phyloP scores from a whole-genome alignment of 1,139 yeast species.

The Magnusiomyces suaveolens region DNA sequence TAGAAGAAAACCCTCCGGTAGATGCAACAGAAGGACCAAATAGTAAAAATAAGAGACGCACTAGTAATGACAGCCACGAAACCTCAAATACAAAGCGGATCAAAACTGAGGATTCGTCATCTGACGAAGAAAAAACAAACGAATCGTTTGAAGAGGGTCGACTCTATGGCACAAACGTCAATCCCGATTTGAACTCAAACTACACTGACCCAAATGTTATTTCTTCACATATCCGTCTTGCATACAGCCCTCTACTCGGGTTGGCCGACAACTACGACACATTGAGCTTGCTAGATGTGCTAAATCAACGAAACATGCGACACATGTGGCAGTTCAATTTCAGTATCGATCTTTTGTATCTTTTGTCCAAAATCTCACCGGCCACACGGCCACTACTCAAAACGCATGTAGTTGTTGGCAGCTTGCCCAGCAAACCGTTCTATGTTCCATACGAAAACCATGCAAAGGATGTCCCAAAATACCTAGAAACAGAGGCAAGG shows the following conservation, averaged over 20 bases:
- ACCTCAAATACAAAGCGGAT: not conserved
- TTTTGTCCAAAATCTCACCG: constrained; percentile 21
- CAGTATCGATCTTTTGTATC: constrained; percentile 23
- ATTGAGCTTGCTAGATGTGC: constrained; percentile 17
- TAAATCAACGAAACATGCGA: constrained; percentile 15
- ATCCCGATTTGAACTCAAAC: not conserved
- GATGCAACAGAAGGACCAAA: no score
- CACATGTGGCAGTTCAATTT: constrained; percentile 29
- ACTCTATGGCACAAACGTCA: not conserved
- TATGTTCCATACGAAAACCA: not conserved
- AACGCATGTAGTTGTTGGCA: constrained; percentile 24
- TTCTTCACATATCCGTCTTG: constrained; percentile 16
- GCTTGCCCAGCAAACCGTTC: constrained; percentile 7
- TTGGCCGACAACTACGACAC: constrained; percentile 17
- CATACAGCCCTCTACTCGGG: constrained; percentile 16
- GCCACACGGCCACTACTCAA: constrained; percentile 15
- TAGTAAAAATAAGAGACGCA: not conserved
- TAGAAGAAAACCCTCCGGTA: no score
- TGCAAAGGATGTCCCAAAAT: not conserved
- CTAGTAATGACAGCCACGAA: not conserved
- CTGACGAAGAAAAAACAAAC: not conserved
- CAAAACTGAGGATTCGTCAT: not conserved
- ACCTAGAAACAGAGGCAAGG: not conserved
- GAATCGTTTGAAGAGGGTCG: not conserved
- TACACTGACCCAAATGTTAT: constrained; percentile 7